Percentiles rank a stretch among this genome's conserved stretches.
Evolutionary conservation across 257 asterid species (phyloP).

Genomic region (Sherardia arvensis): DNA sequence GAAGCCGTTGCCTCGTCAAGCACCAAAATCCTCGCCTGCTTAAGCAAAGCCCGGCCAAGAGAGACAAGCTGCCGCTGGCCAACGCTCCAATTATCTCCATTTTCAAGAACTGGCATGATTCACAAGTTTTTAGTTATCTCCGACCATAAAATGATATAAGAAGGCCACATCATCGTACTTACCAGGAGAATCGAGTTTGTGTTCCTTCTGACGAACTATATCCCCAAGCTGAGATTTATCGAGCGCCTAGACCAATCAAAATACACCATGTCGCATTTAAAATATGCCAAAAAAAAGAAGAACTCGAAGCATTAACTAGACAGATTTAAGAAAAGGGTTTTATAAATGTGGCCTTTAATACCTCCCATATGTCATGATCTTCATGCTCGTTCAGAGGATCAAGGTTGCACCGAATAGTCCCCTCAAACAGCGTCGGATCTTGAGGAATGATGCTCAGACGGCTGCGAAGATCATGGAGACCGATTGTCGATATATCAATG

Average conservation of each 20-base stretch:
- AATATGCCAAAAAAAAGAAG: neutral
- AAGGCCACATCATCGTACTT: slow-evolving; percentile 4
- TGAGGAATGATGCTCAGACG: slow-evolving; percentile 93
- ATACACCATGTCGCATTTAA: neutral
- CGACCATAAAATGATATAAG: neutral
- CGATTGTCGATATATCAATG: slow-evolving; percentile 72
- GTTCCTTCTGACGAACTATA: slow-evolving; percentile 70
- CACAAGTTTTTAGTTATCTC: neutral
- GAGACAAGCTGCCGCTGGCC: slow-evolving; percentile 95
- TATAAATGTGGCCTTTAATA: neutral
- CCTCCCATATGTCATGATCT: slow-evolving; percentile 89
- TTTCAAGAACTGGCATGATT: slow-evolving; percentile 51
- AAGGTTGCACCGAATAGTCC: slow-evolving; percentile 84
- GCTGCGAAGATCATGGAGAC: slow-evolving; percentile 93
- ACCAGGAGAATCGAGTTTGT: slow-evolving; percentile 85
- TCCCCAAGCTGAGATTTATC: slow-evolving; percentile 92
- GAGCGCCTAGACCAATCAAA: slow-evolving; percentile 53
- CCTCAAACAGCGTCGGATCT: slow-evolving; percentile 95
- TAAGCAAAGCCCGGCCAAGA: slow-evolving; percentile 87
- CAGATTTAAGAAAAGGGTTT: neutral
- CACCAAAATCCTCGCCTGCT: slow-evolving; percentile 83
- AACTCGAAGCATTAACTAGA: neutral
- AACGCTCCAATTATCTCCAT: slow-evolving; percentile 96
- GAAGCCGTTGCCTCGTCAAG: slow-evolving; percentile 98
- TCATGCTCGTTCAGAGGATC: slow-evolving; percentile 92